Evolutionary conservation across 768 basidiomycete species (phyloP).

Genomic region (Calocera cornea): DNA sequence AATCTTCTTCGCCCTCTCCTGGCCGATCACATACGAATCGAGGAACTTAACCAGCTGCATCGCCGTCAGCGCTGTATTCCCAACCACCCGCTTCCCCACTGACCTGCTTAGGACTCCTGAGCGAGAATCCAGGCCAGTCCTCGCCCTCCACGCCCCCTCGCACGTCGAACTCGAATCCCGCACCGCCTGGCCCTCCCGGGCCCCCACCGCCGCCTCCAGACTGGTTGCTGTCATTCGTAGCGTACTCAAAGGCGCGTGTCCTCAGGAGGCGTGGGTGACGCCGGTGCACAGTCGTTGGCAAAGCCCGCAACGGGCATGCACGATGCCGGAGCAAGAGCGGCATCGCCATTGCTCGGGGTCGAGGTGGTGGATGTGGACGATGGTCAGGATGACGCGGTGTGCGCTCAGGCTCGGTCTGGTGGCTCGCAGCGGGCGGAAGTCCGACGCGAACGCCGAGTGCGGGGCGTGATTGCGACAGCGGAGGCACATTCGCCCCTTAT

Average conservation of each 20-base stretch:
- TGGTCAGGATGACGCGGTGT: not conserved
- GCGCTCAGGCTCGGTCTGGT: not conserved
- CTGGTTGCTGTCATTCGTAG: not conserved
- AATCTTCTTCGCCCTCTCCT: slow-evolving; percentile 84
- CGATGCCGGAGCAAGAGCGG: too few relatives aligned
- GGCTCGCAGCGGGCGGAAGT: not conserved
- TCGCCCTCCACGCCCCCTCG: not conserved
- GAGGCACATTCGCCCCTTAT: not conserved
- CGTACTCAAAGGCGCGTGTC: not conserved
- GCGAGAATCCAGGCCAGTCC: not conserved
- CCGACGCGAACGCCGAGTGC: not conserved
- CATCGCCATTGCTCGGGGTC: not conserved
- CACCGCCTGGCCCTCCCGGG: not conserved
- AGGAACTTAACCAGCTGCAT: slow-evolving; percentile 68
- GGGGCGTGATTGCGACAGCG: not conserved
- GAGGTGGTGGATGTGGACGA: not conserved
- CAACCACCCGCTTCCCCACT: not conserved
- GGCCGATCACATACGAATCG: slow-evolving; percentile 80
- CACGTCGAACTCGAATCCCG: slow-evolving; percentile 1
- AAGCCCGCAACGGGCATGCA: not conserved
- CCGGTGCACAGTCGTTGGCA: not conserved
- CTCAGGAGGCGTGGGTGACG: not conserved
- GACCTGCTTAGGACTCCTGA: not conserved
- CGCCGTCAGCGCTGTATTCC: not conserved
- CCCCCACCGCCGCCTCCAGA: not conserved